Evolutionary conservation across 2,329 filamentous ascomycete genomes (phyloP).

Genomic region (Penicillium paneum): DNA sequence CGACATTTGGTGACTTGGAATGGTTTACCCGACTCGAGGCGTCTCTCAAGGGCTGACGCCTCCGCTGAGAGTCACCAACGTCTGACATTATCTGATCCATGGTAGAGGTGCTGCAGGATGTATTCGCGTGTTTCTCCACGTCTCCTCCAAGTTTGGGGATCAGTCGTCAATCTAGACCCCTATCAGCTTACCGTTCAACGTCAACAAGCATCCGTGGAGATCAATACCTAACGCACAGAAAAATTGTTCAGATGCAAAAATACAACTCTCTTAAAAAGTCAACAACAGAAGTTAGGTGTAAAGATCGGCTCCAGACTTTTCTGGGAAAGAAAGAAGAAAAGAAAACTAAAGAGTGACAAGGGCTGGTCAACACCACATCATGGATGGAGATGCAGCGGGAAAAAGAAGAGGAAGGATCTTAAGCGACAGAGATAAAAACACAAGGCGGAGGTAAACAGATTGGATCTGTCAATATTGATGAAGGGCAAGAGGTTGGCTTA

Average conservation of each 20-base stretch:
- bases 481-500: neutral
- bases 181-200: neutral
- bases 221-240: neutral
- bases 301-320: slow-evolving; percentile 17
- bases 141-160: neutral
- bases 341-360: slow-evolving; percentile 3
- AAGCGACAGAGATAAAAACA: neutral
- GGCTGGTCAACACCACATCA: slow-evolving; percentile 5
- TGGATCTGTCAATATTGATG: neutral
- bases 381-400: neutral
- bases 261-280: neutral
- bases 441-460: neutral
- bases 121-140: neutral
- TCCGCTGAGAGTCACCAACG: slow-evolving; percentile 15
- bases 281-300: slow-evolving; percentile 5
- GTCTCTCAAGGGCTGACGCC: slow-evolving; percentile 23
- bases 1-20: slow-evolving; percentile 12
- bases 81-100: slow-evolving; percentile 19
- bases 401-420: neutral
- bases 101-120: too few relatives aligned
- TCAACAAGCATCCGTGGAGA: neutral
- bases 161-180: neutral
- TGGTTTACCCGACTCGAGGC: slow-evolving; percentile 21
- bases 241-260: neutral
- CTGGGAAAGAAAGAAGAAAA: neutral